phyloP scores from a whole-genome alignment of 164 flowering plant genomes.

The Berberis vulgaris region DNA sequence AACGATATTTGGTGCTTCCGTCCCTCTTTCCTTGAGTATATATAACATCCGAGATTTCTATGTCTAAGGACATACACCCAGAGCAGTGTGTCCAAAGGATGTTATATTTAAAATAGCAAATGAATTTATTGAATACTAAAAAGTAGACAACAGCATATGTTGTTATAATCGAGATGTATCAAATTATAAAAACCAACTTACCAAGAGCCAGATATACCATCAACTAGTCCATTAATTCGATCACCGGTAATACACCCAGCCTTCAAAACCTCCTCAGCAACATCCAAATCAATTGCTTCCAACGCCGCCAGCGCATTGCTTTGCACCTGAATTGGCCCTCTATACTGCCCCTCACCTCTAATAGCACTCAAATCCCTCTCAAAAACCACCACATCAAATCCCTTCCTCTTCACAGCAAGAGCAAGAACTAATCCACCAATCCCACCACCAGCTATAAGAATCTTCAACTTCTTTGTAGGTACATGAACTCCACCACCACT shows the following conservation, averaged over 20 bases:
- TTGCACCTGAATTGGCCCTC: conserved; percentile 97
- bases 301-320: conserved; percentile 93
- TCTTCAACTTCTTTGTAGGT: conserved; percentile 30
- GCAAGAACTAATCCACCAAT: conserved; percentile 94
- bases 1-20: too few relatives aligned
- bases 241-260: conserved; percentile 91
- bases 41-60: too few relatives aligned
- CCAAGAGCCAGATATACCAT: conserved; percentile 94
- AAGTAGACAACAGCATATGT: too few relatives aligned
- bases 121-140: too few relatives aligned
- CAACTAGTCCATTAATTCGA: conserved; percentile 89
- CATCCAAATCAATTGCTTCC: conserved; percentile 91
- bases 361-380: conserved; percentile 93
- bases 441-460: conserved; percentile 94
- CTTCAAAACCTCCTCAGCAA: conserved; percentile 81
- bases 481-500: not conserved
- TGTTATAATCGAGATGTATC: too few relatives aligned
- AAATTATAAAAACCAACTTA: conserved; percentile 16
- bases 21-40: too few relatives aligned
- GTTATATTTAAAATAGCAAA: too few relatives aligned
- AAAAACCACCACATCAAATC: conserved; percentile 88
- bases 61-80: too few relatives aligned
- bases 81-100: too few relatives aligned
- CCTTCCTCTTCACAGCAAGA: conserved; percentile 75
- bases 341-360: conserved; percentile 93